These are phyloP conservation scores for Zymoseptoria crescenta DNA, from an alignment of 2,329 filamentous ascomycete genomes.

Conservation along the genomic window DNA sequence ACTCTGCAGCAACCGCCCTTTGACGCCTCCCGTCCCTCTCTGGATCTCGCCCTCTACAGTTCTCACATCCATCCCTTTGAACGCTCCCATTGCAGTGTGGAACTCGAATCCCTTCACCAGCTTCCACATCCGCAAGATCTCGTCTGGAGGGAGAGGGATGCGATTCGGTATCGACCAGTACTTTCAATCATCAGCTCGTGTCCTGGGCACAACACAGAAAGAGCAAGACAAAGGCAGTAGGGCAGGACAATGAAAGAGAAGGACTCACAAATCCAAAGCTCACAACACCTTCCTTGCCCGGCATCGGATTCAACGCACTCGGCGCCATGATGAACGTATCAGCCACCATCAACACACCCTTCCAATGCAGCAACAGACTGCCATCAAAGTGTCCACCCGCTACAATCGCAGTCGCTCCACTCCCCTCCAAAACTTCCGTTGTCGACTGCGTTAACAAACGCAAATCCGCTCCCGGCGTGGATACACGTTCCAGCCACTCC, in stretches of 20 bases:
- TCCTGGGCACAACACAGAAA: conserved; percentile 37
- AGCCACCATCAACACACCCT: conserved; percentile 56
- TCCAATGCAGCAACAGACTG: conserved; percentile 57
- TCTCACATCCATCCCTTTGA: conserved; percentile 55
- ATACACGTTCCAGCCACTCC: conserved; percentile 46
- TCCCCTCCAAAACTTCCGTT: conserved; percentile 37
- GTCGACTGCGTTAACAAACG: conserved; percentile 36
- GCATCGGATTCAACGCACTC: conserved; percentile 7
- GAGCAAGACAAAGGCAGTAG: conserved; percentile 40
- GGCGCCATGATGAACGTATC: conserved; percentile 68
- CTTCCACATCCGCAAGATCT: conserved; percentile 63
- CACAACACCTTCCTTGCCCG: conserved; percentile 30
- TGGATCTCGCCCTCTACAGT: conserved; percentile 24
- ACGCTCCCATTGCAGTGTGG: conserved; percentile 58
- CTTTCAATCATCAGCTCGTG: conserved; percentile 2
- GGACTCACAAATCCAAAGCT: conserved; percentile 35
- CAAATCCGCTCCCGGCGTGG: conserved; percentile 26
- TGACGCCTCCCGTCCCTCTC: conserved; percentile 42
- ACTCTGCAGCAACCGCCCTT: conserved; percentile 61
- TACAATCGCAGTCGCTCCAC: conserved; percentile 51
- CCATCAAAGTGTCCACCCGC: conserved; percentile 73
- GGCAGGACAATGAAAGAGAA: conserved; percentile 3
- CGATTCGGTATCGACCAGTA: conserved; percentile 63
- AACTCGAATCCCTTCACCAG: conserved; percentile 56
- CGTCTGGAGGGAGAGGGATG: conserved; percentile 61